These are phyloP conservation scores for Ogataea hybrid DNA, from an alignment of 1,139 yeast species.

Conservation along the genomic window DNA sequence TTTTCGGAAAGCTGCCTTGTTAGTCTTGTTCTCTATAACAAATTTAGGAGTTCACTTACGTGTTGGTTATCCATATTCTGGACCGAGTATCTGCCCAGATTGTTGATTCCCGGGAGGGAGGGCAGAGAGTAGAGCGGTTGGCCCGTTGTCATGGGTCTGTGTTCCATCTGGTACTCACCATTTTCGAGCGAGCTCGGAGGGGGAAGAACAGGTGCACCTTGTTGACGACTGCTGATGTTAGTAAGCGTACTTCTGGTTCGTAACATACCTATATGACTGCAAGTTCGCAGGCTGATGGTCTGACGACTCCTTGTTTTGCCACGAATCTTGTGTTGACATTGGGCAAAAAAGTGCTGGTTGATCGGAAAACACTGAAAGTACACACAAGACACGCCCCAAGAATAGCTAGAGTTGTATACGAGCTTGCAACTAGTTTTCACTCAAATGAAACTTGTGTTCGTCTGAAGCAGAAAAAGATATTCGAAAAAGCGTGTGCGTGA, in stretches of 20 bases:
- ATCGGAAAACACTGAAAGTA: constrained; percentile 3
- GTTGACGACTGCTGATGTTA: constrained; percentile 29
- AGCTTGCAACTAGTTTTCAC: constrained; percentile 2
- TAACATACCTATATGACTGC: constrained; percentile 23
- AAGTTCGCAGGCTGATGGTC: constrained; percentile 18
- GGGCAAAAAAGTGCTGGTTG: not conserved
- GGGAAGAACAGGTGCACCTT: constrained; percentile 33
- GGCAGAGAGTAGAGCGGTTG: constrained; percentile 53
- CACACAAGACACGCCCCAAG: constrained; percentile 6
- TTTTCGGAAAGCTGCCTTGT: constrained; percentile 17
- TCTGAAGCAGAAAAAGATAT: constrained; percentile 9
- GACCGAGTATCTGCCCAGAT: constrained; percentile 28
- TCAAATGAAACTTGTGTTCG: constrained; percentile 7
- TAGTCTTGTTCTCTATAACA: not conserved
- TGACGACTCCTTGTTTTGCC: constrained; percentile 20
- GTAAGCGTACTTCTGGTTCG: not conserved
- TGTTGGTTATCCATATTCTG: constrained; percentile 21
- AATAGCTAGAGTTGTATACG: constrained; percentile 1
- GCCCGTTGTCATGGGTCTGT: constrained; percentile 34
- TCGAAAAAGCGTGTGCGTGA: constrained; percentile 10
- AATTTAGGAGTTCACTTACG: constrained; percentile 14
- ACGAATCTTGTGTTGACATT: constrained; percentile 22
- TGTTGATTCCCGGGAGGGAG: constrained; percentile 50
- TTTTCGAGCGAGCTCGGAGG: constrained; percentile 29
- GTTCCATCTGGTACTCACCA: constrained; percentile 18